Evolutionary conservation across 2,329 filamentous ascomycete species (phyloP), one percentile per base, ranked within the genome.

Genomic region (Aspergillus sp.): DNA sequence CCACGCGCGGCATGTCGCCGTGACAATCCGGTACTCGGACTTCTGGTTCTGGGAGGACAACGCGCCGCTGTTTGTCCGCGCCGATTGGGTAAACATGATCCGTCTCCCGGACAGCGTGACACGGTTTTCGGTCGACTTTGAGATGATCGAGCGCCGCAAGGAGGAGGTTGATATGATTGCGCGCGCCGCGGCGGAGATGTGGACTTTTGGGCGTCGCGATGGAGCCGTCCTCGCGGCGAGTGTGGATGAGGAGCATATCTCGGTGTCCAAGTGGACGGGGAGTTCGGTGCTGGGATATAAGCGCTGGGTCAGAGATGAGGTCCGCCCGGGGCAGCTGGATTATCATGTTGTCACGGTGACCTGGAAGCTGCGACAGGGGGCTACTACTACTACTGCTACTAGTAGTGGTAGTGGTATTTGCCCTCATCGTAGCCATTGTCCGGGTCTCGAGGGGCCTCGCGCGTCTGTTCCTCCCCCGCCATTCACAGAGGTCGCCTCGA

Each of bases 21-120:
- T 72, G 8, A 71, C 67, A 0, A 57, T 72, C 5, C 60, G 68
- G 0, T 68, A 72, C 36, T 58, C 66, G 2, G 68, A 72, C 38
- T 71, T 66, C 55, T 69, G 64, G 63, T 49, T 30, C 12, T 68
- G 65, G 66, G 63, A 68, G 41, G 0, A 30, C 0, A 55, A 67
- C 31, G 26, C 43, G 3, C 51, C 50, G 2, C 46, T 71, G 4
- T 36, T 41, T 4, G 58, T 69, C 16, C 42, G 52, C 1, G 52
- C 49, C 1, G 7, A 22, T 0, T 69, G 66, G 65, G 53, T 68
- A n/a, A 16, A 43, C 4, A 24, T 10, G 1, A 30, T 54, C 1
- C 35, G 41, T 1, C 37, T 69, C 16, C 51, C 60, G 1, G 3
- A 37, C 0, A 58, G 54, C 3, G 51, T 69, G 11, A 43, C 47